Percentiles rank a stretch among this genome's conserved stretches.
These are phyloP conservation scores for Zasmidium angulare DNA, from an alignment of 2,329 filamentous ascomycete species.

Conservation along the genomic window DNA sequence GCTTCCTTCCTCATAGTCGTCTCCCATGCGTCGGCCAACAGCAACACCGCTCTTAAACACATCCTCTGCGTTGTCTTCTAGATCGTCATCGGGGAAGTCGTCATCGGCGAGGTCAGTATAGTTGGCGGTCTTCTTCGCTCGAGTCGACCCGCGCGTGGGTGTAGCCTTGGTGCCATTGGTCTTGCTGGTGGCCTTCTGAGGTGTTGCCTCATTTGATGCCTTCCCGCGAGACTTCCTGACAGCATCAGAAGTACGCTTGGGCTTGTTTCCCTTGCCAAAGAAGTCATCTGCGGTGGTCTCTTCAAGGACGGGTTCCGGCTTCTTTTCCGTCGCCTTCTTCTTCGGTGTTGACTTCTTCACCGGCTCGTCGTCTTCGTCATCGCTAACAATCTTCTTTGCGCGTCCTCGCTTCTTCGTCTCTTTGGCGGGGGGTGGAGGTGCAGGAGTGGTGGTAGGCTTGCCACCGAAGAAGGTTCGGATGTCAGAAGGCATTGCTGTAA, in stretches of 20 bases:
- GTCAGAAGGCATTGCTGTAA: conserved; percentile 68
- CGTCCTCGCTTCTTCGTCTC: conserved; percentile 50
- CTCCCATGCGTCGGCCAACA: conserved; percentile 55
- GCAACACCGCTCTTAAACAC: conserved; percentile 76
- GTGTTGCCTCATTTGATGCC: conserved; percentile 15
- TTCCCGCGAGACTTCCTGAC: conserved; percentile 26
- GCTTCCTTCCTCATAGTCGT: conserved; percentile 69
- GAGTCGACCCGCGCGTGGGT: conserved; percentile 37
- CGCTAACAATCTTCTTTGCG: conserved; percentile 69
- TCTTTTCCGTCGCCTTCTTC: conserved; percentile 57
- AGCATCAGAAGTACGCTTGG: conserved; percentile 47
- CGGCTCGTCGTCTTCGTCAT: conserved; percentile 56
- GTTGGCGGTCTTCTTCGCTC: conserved; percentile 45
- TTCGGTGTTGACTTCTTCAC: conserved; percentile 30
- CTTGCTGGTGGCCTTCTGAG: conserved; percentile 38
- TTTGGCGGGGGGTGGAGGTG: conserved; percentile 12
- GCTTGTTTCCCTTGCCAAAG: conserved; percentile 56
- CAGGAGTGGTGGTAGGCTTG: conserved; percentile 62
- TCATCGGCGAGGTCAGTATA: conserved; percentile 36
- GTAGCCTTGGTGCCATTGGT: conserved; percentile 36
- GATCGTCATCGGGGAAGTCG: conserved; percentile 41
- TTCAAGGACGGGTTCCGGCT: conserved; percentile 37
- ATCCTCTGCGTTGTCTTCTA: conserved; percentile 65
- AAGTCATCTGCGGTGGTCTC: conserved; percentile 63
- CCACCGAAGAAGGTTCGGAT: conserved; percentile 89